These are phyloP conservation scores for Starmerella riodocensis DNA, from an alignment of 805 yeast species.

Conservation along the genomic window DNA sequence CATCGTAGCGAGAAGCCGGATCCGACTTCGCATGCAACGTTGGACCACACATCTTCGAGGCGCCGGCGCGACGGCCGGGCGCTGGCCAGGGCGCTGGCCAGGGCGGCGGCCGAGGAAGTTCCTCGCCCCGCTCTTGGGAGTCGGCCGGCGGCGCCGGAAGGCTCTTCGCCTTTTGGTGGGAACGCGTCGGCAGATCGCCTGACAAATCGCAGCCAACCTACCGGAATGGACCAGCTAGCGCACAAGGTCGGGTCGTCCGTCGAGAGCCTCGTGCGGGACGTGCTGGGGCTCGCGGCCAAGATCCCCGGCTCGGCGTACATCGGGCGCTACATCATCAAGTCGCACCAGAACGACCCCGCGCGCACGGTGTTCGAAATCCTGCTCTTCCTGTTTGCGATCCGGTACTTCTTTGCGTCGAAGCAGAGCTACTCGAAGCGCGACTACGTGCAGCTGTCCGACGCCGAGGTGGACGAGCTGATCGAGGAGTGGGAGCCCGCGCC, in stretches of 20 bases:
- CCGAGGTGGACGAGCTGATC: constrained; percentile 68
- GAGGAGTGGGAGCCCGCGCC: constrained; percentile 92
- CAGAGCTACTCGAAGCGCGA: constrained; percentile 64
- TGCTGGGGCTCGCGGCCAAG: constrained; percentile 13
- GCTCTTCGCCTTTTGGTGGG: too few species aligned
- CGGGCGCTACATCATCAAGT: constrained; percentile 57
- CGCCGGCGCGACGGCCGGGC: too few species aligned
- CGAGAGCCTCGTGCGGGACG: constrained; percentile 16
- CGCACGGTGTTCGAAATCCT: constrained; percentile 71
- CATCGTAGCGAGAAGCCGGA: too few species aligned
- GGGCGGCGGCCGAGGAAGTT: too few species aligned
- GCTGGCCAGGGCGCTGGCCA: too few species aligned
- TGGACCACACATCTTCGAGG: too few species aligned
- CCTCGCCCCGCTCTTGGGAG: too few species aligned
- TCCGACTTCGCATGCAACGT: too few species aligned
- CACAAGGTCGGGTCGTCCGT: constrained; percentile 18
- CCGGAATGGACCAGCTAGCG: constrained; percentile 21
- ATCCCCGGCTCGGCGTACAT: constrained; percentile 33
- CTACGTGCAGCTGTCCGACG: constrained; percentile 37
- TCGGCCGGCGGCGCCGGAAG: too few species aligned
- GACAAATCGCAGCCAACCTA: too few species aligned
- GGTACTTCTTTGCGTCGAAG: constrained; percentile 68
- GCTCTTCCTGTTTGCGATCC: constrained; percentile 65
- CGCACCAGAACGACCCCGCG: constrained; percentile 87
- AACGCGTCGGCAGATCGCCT: too few species aligned